Conservation (phyloP, 2,329 filamentous ascomycete genomes). For the Epicoccum nigrum region DNA sequence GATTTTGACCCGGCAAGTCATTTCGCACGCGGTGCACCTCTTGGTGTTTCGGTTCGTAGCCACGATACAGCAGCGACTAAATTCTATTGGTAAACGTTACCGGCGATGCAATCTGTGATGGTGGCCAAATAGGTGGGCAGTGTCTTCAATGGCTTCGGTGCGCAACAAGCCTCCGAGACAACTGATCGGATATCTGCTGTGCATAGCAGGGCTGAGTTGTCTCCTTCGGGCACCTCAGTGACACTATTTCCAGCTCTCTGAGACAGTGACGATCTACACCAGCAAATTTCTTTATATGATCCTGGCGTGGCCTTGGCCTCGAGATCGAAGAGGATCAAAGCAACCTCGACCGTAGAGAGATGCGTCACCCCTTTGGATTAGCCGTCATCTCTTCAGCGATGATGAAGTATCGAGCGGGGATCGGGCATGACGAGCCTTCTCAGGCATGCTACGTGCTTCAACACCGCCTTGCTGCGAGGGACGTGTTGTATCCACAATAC, state of each 20-base stretch:
- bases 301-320: not conserved
- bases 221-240: not conserved
- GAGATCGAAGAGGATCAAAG: not conserved
- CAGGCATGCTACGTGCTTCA: constrained; percentile 15
- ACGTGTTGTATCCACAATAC: constrained; percentile 9
- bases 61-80: not conserved
- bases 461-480: constrained; percentile 11
- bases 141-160: not conserved
- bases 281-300: not conserved
- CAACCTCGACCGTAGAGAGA: not conserved
- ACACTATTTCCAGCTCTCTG: not conserved
- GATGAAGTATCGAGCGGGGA: not conserved
- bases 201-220: constrained; percentile 10
- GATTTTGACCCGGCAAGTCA: not conserved
- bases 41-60: not conserved
- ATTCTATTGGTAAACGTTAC: not conserved
- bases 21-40: not conserved
- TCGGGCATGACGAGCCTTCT: not conserved
- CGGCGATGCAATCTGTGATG: not conserved
- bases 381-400: not conserved
- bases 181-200: constrained; percentile 5
- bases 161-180: constrained; percentile 11
- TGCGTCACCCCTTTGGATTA: not conserved
- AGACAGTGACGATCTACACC: not conserved
- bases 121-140: not conserved